These are phyloP conservation scores for Yarrowia keelungensis DNA, from an alignment of 805 yeast genomes.

Conservation along the genomic window DNA sequence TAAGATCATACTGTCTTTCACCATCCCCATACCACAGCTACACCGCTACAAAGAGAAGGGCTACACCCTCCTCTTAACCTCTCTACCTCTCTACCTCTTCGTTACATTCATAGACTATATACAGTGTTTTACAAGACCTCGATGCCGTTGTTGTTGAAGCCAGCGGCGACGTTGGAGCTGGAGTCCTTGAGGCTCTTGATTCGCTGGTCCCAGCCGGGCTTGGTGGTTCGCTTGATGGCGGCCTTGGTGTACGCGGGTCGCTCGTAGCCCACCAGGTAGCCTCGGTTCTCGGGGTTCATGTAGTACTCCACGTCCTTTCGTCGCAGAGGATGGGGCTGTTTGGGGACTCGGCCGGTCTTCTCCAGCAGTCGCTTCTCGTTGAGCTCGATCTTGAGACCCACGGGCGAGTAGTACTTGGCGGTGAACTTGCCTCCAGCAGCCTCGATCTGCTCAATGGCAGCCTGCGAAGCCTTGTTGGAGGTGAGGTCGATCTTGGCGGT, in stretches of 20 bases:
- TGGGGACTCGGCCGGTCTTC: slow-evolving; percentile 73
- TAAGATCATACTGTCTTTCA: no score
- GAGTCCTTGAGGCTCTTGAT: slow-evolving; percentile 10
- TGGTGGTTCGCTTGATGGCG: slow-evolving; percentile 41
- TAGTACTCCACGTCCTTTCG: slow-evolving; percentile 82
- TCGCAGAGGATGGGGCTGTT: slow-evolving; percentile 83
- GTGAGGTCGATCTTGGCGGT: slow-evolving; percentile 73
- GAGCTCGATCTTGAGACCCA: slow-evolving; percentile 65
- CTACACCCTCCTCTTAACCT: no score
- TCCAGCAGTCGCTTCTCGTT: slow-evolving; percentile 31
- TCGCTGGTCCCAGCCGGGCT: slow-evolving; percentile 30
- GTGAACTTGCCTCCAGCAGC: slow-evolving; percentile 74
- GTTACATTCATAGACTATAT: slow-evolving; percentile 13
- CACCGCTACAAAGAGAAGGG: no score
- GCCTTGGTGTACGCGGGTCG: slow-evolving; percentile 37
- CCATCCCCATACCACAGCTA: no score
- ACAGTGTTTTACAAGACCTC: slow-evolving; percentile 37
- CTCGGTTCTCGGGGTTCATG: slow-evolving; percentile 72
- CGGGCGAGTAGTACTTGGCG: slow-evolving; percentile 70
- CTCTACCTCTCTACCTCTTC: neutral
- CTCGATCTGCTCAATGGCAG: slow-evolving; percentile 78
- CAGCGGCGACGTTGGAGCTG: slow-evolving; percentile 22
- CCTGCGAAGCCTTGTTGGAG: slow-evolving; percentile 61
- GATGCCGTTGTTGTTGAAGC: slow-evolving; percentile 26
- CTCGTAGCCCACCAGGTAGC: slow-evolving; percentile 57